These are phyloP conservation scores for Haematococcus lacustris DNA, from an alignment of 139 green algal species.

Conservation along the genomic window DNA sequence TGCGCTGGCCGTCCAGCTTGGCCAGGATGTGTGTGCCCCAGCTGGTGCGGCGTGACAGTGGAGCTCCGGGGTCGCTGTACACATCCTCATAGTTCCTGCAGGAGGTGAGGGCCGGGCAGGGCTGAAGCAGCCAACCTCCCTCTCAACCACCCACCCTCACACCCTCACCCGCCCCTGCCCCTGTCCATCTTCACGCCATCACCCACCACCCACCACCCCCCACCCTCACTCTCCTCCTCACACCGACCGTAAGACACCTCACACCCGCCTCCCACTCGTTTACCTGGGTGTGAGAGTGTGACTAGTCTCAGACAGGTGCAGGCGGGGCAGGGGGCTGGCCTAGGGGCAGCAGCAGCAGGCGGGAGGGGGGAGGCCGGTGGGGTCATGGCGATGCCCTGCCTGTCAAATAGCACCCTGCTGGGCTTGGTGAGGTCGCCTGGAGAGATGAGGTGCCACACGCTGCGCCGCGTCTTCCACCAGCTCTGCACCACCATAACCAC, in stretches of 20 bases:
- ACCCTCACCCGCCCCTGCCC: background rate
- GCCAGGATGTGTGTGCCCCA: conserved; percentile 74
- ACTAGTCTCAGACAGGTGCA: background rate
- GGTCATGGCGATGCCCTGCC: conserved; percentile 1
- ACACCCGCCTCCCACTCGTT: no score
- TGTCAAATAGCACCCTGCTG: conserved; percentile 56
- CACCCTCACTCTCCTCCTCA: background rate
- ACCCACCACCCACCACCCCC: background rate
- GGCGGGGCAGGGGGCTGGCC: background rate
- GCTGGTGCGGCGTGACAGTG: conserved; percentile 61
- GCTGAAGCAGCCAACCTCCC: background rate
- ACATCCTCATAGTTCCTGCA: conserved; percentile 83
- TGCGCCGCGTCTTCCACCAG: conserved; percentile 73
- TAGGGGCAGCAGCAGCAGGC: background rate
- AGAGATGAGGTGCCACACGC: conserved; percentile 40
- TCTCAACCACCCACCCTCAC: background rate
- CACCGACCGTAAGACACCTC: background rate
- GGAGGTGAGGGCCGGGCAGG: background rate
- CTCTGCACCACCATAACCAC: conserved; percentile 1
- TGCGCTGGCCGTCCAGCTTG: conserved; percentile 34
- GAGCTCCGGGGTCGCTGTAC: conserved; percentile 86
- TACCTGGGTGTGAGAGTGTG: background rate
- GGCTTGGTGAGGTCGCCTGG: conserved; percentile 29
- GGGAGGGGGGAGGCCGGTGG: background rate
- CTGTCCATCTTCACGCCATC: background rate